These are phyloP conservation scores for Parathielavia appendiculata DNA, from an alignment of 495 filamentous ascomycete species.

Conservation along the genomic window DNA sequence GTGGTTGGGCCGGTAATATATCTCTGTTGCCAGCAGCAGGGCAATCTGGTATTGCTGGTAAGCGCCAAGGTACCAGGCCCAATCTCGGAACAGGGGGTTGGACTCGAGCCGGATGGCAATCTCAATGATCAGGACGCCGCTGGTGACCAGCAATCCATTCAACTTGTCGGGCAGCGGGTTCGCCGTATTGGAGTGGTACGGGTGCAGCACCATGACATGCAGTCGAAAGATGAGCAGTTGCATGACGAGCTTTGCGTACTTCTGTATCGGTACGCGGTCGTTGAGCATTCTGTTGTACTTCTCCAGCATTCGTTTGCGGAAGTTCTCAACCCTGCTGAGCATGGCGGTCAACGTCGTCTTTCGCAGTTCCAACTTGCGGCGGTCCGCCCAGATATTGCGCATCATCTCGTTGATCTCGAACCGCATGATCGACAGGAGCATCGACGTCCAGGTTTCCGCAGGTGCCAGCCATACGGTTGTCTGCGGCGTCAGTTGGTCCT, in stretches of 20 bases:
- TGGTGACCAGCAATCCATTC: slow-evolving; percentile 45
- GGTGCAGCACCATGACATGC: slow-evolving; percentile 60
- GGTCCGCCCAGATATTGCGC: slow-evolving; percentile 58
- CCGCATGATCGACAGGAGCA: slow-evolving; percentile 58
- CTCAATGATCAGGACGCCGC: slow-evolving; percentile 53
- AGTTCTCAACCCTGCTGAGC: slow-evolving; percentile 57
- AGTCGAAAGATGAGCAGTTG: slow-evolving; percentile 55
- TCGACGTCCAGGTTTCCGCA: slow-evolving; percentile 58
- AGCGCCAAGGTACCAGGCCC: slow-evolving; percentile 54
- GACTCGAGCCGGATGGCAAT: slow-evolving; percentile 56
- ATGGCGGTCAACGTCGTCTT: slow-evolving; percentile 53
- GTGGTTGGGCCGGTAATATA: slow-evolving; percentile 52
- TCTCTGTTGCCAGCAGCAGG: slow-evolving; percentile 49
- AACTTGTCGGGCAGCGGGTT: slow-evolving; percentile 46
- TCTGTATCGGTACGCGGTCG: slow-evolving; percentile 52
- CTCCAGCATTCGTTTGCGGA: slow-evolving; percentile 52
- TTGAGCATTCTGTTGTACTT: slow-evolving; percentile 58
- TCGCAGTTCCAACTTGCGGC: slow-evolving; percentile 54
- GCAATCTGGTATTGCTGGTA: slow-evolving; percentile 54
- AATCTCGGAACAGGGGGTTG: slow-evolving; percentile 44
- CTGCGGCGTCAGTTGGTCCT: slow-evolving; percentile 47
- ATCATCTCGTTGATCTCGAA: slow-evolving; percentile 72
- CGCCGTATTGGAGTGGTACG: slow-evolving; percentile 54
- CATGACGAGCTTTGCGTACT: slow-evolving; percentile 55
- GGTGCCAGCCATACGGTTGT: slow-evolving; percentile 36